Conservation (phyloP, 1,284 basidiomycete species). For the Boletus sp. region DNA sequence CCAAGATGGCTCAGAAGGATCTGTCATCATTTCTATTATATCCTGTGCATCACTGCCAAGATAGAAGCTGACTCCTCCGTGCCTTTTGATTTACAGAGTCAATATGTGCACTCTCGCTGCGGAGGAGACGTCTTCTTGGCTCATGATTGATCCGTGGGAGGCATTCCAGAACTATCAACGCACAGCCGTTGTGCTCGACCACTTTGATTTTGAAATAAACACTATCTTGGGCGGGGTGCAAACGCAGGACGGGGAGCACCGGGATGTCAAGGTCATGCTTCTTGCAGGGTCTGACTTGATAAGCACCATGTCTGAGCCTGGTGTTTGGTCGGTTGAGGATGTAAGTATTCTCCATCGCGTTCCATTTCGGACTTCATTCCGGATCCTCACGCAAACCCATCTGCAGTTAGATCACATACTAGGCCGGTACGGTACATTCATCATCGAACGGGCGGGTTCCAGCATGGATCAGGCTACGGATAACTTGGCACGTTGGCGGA, state of each 20-base stretch:
- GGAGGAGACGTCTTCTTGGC: conserved; percentile 74
- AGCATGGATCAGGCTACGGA: conserved; percentile 85
- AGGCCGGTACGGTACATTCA: conserved; percentile 91
- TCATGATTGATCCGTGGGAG: conserved; percentile 98
- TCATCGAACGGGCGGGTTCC: conserved; percentile 93
- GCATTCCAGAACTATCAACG: conserved; percentile 93
- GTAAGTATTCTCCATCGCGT: conserved; percentile 45
- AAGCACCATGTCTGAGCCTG: conserved; percentile 98
- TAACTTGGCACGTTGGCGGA: conserved; percentile 72
- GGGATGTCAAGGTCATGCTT: conserved; percentile 81
- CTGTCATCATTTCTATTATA: conserved; percentile 6
- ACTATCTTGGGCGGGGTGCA: conserved; percentile 70
- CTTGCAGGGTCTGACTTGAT: conserved; percentile 97
- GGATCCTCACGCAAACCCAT: conserved; percentile 16
- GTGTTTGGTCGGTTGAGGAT: conserved; percentile 95
- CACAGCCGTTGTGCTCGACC: conserved; percentile 94
- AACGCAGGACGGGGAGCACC: conserved; percentile 62
- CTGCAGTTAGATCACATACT: conserved; percentile 91
- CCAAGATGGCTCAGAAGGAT: conserved; percentile 1
- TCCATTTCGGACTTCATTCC: conserved; percentile 9
- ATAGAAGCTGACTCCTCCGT: conserved; percentile 18
- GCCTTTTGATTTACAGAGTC: conserved; percentile 49
- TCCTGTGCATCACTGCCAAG: conserved; percentile 1
- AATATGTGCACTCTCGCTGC: conserved; percentile 88
- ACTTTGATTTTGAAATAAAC: conserved; percentile 94